A percentile compares a stretch with the other conserved stretches of the same genome.
Conservation (phyloP, 768 basidiomycete genomes). For the Lactarius indigo region DNA sequence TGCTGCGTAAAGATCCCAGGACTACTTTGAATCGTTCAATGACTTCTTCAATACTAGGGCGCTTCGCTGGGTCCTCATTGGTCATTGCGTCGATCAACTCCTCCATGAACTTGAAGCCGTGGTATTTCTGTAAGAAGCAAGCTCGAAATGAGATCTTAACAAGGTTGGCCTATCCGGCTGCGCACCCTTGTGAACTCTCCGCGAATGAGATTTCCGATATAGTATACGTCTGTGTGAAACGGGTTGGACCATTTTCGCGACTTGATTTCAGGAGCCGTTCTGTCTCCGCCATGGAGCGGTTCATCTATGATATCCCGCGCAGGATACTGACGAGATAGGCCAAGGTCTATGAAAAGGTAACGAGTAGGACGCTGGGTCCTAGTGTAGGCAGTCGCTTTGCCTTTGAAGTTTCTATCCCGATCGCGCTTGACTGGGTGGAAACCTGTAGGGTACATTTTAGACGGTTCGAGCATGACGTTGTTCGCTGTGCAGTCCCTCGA, state of each 20-base stretch:
- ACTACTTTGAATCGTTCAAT: slow-evolving; percentile 4
- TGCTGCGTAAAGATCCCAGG: neutral
- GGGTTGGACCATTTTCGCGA: slow-evolving; percentile 28
- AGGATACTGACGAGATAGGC: slow-evolving; percentile 28
- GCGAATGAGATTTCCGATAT: slow-evolving; percentile 34
- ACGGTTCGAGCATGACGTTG: slow-evolving; percentile 33
- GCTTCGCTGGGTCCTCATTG: slow-evolving; percentile 27
- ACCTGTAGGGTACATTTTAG: slow-evolving; percentile 27
- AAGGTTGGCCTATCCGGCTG: neutral
- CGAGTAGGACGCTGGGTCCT: slow-evolving; percentile 30
- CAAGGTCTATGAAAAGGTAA: slow-evolving; percentile 33
- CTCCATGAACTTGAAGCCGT: slow-evolving; percentile 29
- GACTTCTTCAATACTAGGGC: slow-evolving; percentile 29
- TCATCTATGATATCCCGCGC: slow-evolving; percentile 30
- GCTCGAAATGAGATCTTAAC: neutral
- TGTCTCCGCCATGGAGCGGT: slow-evolving; percentile 41
- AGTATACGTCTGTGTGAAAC: slow-evolving; percentile 37
- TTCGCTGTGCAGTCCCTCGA: slow-evolving; percentile 22
- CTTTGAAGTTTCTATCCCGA: slow-evolving; percentile 27
- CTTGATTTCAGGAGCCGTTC: slow-evolving; percentile 36
- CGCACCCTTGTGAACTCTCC: slow-evolving; percentile 31
- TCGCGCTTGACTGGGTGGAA: slow-evolving; percentile 30
- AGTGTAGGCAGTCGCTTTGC: slow-evolving; percentile 25
- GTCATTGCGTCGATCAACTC: slow-evolving; percentile 31
- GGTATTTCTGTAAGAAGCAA: slow-evolving; percentile 23